phyloP scores from a whole-genome alignment of 148 eudicot species.

The Vaccinium macrocarpon region DNA sequence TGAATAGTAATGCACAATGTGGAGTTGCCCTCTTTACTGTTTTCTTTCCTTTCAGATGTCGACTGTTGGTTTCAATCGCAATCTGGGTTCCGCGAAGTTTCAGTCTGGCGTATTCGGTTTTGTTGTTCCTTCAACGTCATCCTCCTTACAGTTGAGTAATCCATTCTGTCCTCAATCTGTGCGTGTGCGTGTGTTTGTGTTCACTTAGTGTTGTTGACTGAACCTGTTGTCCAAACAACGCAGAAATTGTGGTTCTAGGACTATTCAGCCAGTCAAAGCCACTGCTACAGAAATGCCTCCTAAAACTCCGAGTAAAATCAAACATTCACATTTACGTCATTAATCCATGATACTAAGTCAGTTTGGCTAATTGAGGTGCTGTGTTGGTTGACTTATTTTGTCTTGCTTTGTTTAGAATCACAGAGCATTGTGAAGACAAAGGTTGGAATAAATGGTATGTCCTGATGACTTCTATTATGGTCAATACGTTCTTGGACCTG shows the following conservation, averaged over 20 bases:
- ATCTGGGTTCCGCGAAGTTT: slow-evolving; percentile 39
- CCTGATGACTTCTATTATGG: not conserved
- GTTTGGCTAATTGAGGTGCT: not conserved
- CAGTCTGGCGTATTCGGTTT: slow-evolving; percentile 42
- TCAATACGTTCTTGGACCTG: not conserved
- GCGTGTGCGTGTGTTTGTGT: not conserved
- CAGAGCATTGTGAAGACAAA: slow-evolving; percentile 63
- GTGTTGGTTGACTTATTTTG: slow-evolving; percentile 11
- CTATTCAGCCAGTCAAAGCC: slow-evolving; percentile 64
- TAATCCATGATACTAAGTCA: not conserved
- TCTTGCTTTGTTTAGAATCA: slow-evolving; percentile 38
- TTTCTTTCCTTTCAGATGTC: too few species aligned
- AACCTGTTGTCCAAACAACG: not conserved
- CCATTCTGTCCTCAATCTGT: not conserved
- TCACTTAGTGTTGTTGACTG: not conserved
- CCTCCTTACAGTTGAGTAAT: slow-evolving; percentile 54
- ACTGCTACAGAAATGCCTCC: slow-evolving; percentile 72
- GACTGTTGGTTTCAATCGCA: slow-evolving; percentile 25
- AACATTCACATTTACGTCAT: not conserved
- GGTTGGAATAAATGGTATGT: slow-evolving; percentile 91
- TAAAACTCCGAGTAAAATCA: slow-evolving; percentile 49
- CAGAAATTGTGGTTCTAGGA: slow-evolving; percentile 42
- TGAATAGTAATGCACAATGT: too few species aligned
- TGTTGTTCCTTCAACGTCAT: slow-evolving; percentile 36
- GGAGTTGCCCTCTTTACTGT: too few species aligned